Evolutionary conservation across 208 protist genomes (phyloP).

Genomic region (Crithidia brevicula): DNA sequence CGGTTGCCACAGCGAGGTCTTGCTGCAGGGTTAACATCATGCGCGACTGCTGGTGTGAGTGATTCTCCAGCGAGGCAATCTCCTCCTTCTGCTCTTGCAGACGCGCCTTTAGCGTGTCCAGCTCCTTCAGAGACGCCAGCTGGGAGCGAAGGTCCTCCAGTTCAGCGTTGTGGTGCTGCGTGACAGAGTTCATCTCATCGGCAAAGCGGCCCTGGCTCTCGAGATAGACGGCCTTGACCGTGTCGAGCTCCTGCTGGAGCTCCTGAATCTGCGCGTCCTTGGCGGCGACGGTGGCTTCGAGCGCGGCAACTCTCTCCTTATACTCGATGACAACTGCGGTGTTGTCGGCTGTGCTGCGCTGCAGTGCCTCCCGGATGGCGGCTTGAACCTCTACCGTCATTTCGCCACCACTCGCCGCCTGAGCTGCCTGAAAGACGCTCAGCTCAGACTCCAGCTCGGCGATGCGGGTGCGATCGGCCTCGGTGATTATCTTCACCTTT

Average conservation of each 20-base stretch:
- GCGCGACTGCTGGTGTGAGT: conserved; percentile 31
- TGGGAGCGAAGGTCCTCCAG: conserved; percentile 12
- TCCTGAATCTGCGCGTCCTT: conserved; percentile 27
- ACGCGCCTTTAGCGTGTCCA: conserved; percentile 14
- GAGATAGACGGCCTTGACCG: conserved; percentile 33
- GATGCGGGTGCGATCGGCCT: conserved; percentile 54
- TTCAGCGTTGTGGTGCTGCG: conserved; percentile 23
- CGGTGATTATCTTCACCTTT: conserved; percentile 51
- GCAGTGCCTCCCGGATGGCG: conserved; percentile 28
- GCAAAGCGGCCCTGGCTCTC: conserved; percentile 35
- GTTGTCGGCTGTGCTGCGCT: conserved; percentile 13
- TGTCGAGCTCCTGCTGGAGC: conserved; percentile 34
- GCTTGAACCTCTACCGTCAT: conserved; percentile 18
- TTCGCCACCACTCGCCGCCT: conserved; percentile 4
- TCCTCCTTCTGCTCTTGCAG: conserved; percentile 13
- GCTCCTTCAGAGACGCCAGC: conserved; percentile 15
- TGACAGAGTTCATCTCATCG: conserved; percentile 37
- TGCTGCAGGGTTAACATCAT: conserved; percentile 22
- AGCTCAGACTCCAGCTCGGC: conserved; percentile 39
- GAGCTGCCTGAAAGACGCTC: conserved; percentile 16
- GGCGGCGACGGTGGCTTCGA: background rate
- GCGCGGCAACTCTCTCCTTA: background rate
- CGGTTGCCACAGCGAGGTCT: conserved; percentile 22
- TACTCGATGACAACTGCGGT: conserved; percentile 5
- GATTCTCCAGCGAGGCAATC: conserved; percentile 36